phyloP scores from a whole-genome alignment of 768 basidiomycete species.

The Boletellus emodensis region DNA sequence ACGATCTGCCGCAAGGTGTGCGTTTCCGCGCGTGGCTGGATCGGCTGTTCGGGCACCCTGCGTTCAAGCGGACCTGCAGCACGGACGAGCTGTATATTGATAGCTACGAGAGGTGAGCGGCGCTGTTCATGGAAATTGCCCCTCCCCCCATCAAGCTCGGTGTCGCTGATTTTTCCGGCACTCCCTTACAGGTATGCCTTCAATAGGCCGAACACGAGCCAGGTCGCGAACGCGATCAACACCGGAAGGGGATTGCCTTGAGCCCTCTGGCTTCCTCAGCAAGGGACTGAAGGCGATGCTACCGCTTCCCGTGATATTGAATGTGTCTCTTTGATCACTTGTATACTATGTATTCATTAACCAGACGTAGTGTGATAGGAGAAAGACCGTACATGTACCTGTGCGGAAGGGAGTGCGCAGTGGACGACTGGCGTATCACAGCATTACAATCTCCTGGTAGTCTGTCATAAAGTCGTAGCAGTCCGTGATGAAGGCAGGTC shows the following conservation, averaged over 20 bases:
- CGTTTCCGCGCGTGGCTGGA: conserved; percentile 52
- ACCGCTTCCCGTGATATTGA: not conserved
- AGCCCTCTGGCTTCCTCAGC: conserved; percentile 13
- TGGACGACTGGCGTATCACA: too few relatives aligned
- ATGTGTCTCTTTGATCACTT: too few relatives aligned
- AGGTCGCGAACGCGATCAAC: conserved; percentile 74
- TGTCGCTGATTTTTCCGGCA: too few relatives aligned
- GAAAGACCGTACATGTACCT: too few relatives aligned
- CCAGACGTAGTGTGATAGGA: too few relatives aligned
- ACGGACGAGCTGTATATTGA: conserved; percentile 63
- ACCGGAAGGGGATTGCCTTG: conserved; percentile 59
- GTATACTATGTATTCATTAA: too few relatives aligned
- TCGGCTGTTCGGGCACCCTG: conserved; percentile 54
- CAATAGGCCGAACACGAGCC: conserved; percentile 74
- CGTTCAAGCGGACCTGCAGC: conserved; percentile 67
- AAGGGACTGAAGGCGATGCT: not conserved
- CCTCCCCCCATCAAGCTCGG: too few relatives aligned
- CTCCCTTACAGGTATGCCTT: conserved; percentile 56
- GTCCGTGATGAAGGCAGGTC: not conserved
- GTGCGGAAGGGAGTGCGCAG: too few relatives aligned
- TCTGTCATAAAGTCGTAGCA: not conserved
- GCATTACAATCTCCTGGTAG: not conserved
- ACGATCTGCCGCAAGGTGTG: conserved; percentile 47
- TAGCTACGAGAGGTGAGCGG: conserved; percentile 61
- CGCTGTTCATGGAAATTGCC: not conserved